phyloP scores from a whole-genome alignment of 139 green algal genomes.

The Chlorella sp. region DNA sequence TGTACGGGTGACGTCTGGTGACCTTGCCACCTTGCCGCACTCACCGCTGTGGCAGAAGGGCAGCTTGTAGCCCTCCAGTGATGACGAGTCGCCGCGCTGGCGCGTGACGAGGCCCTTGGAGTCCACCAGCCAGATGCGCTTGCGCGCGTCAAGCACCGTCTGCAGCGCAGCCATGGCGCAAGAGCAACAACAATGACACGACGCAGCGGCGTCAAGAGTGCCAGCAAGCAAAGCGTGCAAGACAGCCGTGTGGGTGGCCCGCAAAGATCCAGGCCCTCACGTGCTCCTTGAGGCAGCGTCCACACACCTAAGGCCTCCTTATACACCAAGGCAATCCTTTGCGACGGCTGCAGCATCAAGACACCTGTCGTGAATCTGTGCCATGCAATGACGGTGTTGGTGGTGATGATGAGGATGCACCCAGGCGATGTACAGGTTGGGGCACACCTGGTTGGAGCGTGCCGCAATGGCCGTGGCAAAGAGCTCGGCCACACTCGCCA shows the following conservation, averaged over 20 bases:
- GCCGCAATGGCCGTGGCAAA: slow-evolving; percentile 50
- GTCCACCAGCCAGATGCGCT: slow-evolving; percentile 74
- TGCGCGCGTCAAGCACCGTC: slow-evolving; percentile 68
- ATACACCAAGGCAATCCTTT: too few species aligned
- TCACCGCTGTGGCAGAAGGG: slow-evolving; percentile 56
- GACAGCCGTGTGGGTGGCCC: too few species aligned
- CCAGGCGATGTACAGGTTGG: not conserved
- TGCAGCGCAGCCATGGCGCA: not conserved
- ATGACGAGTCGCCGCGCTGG: slow-evolving; percentile 51
- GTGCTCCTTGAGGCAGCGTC: too few species aligned
- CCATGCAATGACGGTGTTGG: slow-evolving; percentile 3
- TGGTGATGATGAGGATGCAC: not conserved
- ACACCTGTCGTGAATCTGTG: too few species aligned
- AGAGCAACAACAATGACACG: too few species aligned
- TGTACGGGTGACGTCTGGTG: not conserved
- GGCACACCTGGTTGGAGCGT: slow-evolving; percentile 16
- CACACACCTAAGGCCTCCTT: too few species aligned
- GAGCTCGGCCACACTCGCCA: slow-evolving; percentile 68
- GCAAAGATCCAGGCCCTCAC: too few species aligned
- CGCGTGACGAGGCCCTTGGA: slow-evolving; percentile 63
- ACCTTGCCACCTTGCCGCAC: too few species aligned
- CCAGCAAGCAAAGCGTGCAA: too few species aligned
- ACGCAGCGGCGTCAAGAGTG: too few species aligned
- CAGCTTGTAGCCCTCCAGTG: slow-evolving; percentile 66
- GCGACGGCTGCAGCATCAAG: too few species aligned